Base-by-base conservation (phyloP, 2,329 filamentous ascomycete species). In the Lomentospora prolificans region DNA sequence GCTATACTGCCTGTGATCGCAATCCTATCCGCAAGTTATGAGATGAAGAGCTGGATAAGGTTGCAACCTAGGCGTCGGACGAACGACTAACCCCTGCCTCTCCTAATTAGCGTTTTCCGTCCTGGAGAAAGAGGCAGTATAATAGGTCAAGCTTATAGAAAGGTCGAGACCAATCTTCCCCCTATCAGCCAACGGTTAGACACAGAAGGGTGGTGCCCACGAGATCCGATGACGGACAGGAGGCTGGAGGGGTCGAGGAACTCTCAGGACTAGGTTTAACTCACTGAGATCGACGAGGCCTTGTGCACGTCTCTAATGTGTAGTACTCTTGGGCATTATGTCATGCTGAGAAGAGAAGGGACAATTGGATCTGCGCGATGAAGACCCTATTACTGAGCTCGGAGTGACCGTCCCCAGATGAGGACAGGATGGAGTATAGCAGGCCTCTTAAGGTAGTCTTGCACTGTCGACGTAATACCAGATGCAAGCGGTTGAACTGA, bases 381-480 rank as follows among this genome's bases (percentile, higher is more conserved):
- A 8, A 28, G n/a, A 55, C 27, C 41, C 53, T 33, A 30, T 50
- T 50, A 14, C 53, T 55, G 25, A 7, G 53, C 41, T 55, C 53
- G 53, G 53, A 19, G 53, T 48, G 41, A 17, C 53, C 53, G 41
- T 50, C 41, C 39, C 41, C 3, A 55, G 41, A 55, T n/a, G 14
- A 33, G 41, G 17, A 22, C 39, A 33, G 27, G 27, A 55, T 50
- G 53, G 41, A 55, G 39, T 55, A 55, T 55, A 48, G 10, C 12
- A 55, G 24, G 8, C 30, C 25, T 33, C 31, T 48, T 55, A 48
- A 31, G 41, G 53, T 12, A 46, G 28, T 3, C 27, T 31, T 10
- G 53, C n/a, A 30, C 22, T n/a, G 36, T 33, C 17, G 50, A 33
- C 33, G 50, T 22, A 22, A 17, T 17, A 44, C 12, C 19, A 6